Evolutionary conservation across 1,284 basidiomycete genomes (phyloP).

Genomic region (Hemileia vastatrix): DNA sequence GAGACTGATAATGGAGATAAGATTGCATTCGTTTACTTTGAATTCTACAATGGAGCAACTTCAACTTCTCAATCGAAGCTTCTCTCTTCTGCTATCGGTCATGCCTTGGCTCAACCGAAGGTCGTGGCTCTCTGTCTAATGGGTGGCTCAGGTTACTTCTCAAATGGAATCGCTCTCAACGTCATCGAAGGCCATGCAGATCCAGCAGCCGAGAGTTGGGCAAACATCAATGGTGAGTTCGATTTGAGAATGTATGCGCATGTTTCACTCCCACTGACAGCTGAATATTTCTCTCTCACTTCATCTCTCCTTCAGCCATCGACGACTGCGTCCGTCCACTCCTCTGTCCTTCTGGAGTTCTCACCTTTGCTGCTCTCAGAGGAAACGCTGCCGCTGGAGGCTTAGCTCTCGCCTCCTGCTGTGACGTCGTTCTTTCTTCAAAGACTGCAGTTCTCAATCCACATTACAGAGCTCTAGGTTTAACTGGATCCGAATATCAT

Average conservation of each 20-base stretch:
- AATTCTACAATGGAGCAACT: constrained; percentile 49
- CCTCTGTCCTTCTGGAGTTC: constrained; percentile 45
- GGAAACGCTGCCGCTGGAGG: constrained; percentile 49
- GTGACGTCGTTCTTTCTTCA: constrained; percentile 45
- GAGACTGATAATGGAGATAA: constrained; percentile 29
- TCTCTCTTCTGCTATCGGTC: constrained; percentile 44
- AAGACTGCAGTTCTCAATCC: constrained; percentile 47
- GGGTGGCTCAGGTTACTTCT: constrained; percentile 46
- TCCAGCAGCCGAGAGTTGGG: constrained; percentile 47
- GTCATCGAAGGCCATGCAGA: constrained; percentile 47
- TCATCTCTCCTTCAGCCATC: constrained; percentile 37
- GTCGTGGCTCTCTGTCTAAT: constrained; percentile 46
- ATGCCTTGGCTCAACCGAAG: constrained; percentile 42
- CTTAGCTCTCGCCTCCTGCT: constrained; percentile 47
- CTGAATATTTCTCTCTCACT: constrained; percentile 13
- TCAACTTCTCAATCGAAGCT: constrained; percentile 46
- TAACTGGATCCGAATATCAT: constrained; percentile 49
- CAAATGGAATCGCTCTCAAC: constrained; percentile 49
- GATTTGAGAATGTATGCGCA: constrained; percentile 46
- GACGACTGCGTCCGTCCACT: constrained; percentile 41
- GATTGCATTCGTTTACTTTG: constrained; percentile 46
- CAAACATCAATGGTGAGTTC: constrained; percentile 49
- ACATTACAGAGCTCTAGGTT: constrained; percentile 47
- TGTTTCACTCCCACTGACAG: constrained; percentile 39
- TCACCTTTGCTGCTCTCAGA: constrained; percentile 46